phyloP scores from a whole-genome alignment of 768 basidiomycete genomes.

The Favolaschia claudopus region DNA sequence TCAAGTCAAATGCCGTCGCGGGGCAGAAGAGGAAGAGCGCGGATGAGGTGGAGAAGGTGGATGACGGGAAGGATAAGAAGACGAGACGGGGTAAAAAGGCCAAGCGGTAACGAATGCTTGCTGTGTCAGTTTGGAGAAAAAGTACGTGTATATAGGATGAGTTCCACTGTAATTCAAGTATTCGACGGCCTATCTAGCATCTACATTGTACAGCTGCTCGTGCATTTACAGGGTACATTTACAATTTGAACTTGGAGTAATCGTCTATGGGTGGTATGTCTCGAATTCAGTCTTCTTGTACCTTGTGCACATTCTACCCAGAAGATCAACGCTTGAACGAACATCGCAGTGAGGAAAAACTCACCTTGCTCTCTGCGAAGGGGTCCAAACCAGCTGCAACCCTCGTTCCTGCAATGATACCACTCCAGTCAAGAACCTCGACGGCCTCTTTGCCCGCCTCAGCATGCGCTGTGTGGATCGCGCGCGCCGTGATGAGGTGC shows the following conservation, averaged over 20 bases:
- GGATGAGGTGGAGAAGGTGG: slow-evolving; percentile 43
- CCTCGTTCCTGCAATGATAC: slow-evolving; percentile 78
- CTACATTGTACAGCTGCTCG: not conserved
- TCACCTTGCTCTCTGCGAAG: slow-evolving; percentile 42
- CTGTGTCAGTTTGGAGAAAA: not conserved
- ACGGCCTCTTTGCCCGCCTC: slow-evolving; percentile 54
- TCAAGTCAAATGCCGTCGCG: slow-evolving; percentile 56
- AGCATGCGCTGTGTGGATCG: slow-evolving; percentile 61
- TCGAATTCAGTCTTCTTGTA: slow-evolving; percentile 17
- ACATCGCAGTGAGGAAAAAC: not conserved
- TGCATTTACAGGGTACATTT: slow-evolving; percentile 11
- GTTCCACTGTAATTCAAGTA: slow-evolving; percentile 3
- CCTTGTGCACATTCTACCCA: slow-evolving; percentile 13
- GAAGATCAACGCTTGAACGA: not conserved
- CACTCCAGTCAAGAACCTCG: slow-evolving; percentile 83
- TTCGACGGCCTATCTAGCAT: not conserved
- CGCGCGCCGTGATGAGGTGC: slow-evolving; percentile 80
- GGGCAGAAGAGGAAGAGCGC: slow-evolving; percentile 68
- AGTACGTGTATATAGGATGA: not conserved
- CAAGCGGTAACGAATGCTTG: slow-evolving; percentile 41
- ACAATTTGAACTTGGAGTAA: no score
- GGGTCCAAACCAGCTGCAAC: slow-evolving; percentile 73
- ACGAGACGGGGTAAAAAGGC: slow-evolving; percentile 52
- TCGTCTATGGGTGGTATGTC: not conserved
- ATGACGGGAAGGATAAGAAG: slow-evolving; percentile 52